phyloP scores from a whole-genome alignment of 768 basidiomycete genomes.

The Glaciozyma martinii region DNA sequence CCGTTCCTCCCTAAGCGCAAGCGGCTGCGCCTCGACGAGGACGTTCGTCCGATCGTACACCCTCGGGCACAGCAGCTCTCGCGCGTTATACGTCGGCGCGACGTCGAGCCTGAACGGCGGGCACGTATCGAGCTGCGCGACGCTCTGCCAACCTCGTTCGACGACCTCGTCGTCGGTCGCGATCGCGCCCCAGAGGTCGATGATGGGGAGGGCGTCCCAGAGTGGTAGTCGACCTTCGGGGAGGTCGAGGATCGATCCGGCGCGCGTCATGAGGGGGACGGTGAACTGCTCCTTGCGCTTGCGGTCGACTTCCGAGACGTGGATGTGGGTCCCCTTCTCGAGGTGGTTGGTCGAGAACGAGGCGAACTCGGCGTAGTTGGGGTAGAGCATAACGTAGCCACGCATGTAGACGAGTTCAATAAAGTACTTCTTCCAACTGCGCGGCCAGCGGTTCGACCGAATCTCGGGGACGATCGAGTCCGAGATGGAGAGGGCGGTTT shows the following conservation, averaged over 20 bases:
- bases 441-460: constrained; percentile 69
- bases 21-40: constrained; percentile 14
- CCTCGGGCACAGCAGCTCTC: constrained; percentile 31
- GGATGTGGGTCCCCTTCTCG: constrained; percentile 73
- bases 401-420: constrained; percentile 74
- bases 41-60: constrained; percentile 7
- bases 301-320: constrained; percentile 45
- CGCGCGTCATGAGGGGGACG: constrained; percentile 55
- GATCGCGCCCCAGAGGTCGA: constrained; percentile 57
- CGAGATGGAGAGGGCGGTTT: constrained; percentile 41
- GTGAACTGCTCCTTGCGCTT: constrained; percentile 58
- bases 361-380: constrained; percentile 61
- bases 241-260: constrained; percentile 50
- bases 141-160: constrained; percentile 30
- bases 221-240: constrained; percentile 50
- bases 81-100: constrained; percentile 27
- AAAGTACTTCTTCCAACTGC: constrained; percentile 82
- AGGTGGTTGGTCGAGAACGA: constrained; percentile 86
- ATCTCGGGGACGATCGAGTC: constrained; percentile 59
- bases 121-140: constrained; percentile 19
- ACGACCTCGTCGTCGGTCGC: constrained; percentile 41
- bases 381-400: constrained; percentile 82
- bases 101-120: not conserved
- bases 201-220: constrained; percentile 53
- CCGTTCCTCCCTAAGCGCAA: not conserved